A percentile compares a stretch with the other conserved stretches of the same genome.
phyloP scores from a whole-genome alignment of 2,329 filamentous ascomycete genomes.

The Xylaria sp. region DNA sequence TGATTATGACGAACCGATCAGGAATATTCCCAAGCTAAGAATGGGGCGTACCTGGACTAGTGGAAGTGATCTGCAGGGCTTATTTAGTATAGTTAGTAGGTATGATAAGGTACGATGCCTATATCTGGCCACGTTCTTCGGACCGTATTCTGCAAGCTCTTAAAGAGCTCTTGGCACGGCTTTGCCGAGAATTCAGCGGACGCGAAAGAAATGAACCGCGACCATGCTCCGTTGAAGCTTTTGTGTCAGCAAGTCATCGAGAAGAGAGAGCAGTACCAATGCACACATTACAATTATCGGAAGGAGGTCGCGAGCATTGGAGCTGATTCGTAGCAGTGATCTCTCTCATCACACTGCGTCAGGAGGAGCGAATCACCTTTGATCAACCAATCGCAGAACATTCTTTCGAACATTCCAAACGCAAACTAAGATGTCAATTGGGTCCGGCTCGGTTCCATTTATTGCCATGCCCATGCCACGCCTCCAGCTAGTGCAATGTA shows the following conservation, averaged over 20 bases:
- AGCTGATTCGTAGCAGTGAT: slow-evolving; percentile 4
- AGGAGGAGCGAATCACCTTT: slow-evolving; percentile 28
- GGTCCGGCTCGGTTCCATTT: not conserved
- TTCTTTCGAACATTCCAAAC: slow-evolving; percentile 37
- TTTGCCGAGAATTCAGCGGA: not conserved
- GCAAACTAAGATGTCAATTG: slow-evolving; percentile 12
- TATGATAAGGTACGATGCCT: not conserved
- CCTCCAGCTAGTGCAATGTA: not conserved
- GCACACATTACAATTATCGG: not conserved
- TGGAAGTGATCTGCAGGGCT: not conserved
- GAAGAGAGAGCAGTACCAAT: not conserved
- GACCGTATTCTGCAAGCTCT: slow-evolving; percentile 29
- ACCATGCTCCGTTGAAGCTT: not conserved
- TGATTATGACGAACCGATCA: not conserved
- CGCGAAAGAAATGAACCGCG: not conserved
- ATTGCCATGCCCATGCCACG: slow-evolving; percentile 5
- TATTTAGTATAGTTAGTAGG: too few relatives aligned
- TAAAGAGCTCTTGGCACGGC: slow-evolving; percentile 23
- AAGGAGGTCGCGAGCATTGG: slow-evolving; percentile 1
- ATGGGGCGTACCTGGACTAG: not conserved
- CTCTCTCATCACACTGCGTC: slow-evolving; percentile 27
- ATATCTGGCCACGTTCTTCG: not conserved
- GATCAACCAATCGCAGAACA: slow-evolving; percentile 38
- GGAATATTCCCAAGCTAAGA: not conserved
- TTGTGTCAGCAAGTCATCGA: not conserved